Conservation (phyloP, 805 yeast species). For the Ogataea philodendri region DNA sequence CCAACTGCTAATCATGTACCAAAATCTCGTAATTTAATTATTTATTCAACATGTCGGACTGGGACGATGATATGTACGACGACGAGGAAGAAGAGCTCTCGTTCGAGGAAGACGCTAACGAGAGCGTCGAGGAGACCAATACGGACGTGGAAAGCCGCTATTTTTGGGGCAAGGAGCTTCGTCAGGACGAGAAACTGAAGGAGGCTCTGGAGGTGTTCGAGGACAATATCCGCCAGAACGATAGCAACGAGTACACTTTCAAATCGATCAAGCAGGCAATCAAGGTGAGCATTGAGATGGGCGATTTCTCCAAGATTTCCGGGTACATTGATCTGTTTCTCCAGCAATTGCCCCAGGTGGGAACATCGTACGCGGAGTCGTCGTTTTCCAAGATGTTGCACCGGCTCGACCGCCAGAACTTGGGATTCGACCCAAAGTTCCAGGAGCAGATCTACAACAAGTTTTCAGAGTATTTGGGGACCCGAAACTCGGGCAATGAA, state of each 20-base stretch:
- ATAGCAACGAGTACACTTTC: constrained; percentile 26
- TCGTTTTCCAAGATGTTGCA: constrained; percentile 32
- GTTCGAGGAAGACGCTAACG: constrained; percentile 30
- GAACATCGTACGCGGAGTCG: constrained; percentile 28
- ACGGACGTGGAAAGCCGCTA: constrained; percentile 28
- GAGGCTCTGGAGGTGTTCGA: constrained; percentile 30
- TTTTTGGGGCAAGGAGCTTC: constrained; percentile 33
- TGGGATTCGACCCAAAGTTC: constrained; percentile 16
- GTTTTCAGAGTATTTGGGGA: constrained; percentile 19
- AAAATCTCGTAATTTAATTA: constrained; percentile 1
- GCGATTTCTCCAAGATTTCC: constrained; percentile 16
- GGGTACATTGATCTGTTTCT: constrained; percentile 23
- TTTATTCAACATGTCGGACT: constrained; percentile 33
- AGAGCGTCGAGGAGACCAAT: constrained; percentile 10
- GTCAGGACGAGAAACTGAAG: constrained; percentile 31
- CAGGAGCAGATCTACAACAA: constrained; percentile 23
- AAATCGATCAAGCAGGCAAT: constrained; percentile 35
- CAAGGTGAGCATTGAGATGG: constrained; percentile 27
- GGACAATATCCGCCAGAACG: constrained; percentile 16
- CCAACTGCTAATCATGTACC: background rate
- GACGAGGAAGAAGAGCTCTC: constrained; percentile 36
- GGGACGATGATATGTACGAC: constrained; percentile 39
- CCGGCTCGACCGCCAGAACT: constrained; percentile 27
- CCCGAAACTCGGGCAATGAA: constrained; percentile 25
- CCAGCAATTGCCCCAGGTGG: constrained; percentile 17